Evolutionary conservation across 805 yeast species (phyloP), one percentile per base, ranked within the genome.

Genomic region (Starmerella powellii): DNA sequence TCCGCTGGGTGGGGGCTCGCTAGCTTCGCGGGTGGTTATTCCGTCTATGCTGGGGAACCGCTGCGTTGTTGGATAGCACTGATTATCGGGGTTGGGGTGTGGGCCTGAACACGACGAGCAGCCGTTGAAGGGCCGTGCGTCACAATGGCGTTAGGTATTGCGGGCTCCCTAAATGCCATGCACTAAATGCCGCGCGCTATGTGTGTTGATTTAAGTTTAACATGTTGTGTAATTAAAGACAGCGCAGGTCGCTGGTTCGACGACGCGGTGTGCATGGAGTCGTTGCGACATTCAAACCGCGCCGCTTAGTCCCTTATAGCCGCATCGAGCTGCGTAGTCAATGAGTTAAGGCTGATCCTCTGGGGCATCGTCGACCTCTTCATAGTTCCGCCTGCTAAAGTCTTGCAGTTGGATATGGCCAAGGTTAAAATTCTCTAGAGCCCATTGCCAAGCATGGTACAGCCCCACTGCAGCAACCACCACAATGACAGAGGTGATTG

Each of bases 361-460:
- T 34, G 31, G 38, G 13, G 26, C 41, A 37, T 78, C 8, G 15
- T 29, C 23, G 2, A 41, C 45, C 20, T 31, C 47, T 12, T 41
- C 41, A 44, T 46, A 46, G 13, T 43, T 36, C 4, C 51, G 41
- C 23, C 49, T 30, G 29, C 41, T 32, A 13, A 51, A 38, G 27
- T 51, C 54, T 24, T 49, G 51, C 21, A 51, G 45, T 41, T 51
- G 54, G 35, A 51, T 51, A 28, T 48, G 47, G 26, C 54, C 54
- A 6, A 51, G 37, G 24, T 47, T 49, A 44, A 51, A 51, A 34
- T 51, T 51, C 47, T 49, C 53, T 2, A 47, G 37, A 12, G 54
- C 54, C 53, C 54, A 49, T 11, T 35, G 47, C 46, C 50, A 51
- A 3, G 48, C 48, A 15, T 37, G 31, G 37, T 47, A 51, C 6